Base-by-base conservation (phyloP, 768 basidiomycete genomes). In the Artomyces pyxidatus region DNA sequence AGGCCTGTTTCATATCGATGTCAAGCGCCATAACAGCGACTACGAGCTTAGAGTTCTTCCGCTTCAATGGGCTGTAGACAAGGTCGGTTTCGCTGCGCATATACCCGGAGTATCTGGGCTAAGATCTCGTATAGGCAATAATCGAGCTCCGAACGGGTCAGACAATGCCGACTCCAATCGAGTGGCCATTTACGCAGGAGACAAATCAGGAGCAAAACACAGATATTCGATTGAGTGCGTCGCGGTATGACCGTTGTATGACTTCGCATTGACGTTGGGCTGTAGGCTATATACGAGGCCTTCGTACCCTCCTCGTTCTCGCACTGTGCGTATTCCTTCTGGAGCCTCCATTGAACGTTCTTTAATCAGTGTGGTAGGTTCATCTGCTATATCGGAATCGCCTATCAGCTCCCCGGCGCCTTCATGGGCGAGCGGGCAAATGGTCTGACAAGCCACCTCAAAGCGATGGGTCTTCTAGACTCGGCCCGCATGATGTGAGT, bases 391-490 rank as follows among this genome's bases (percentile, higher is more conserved):
- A 65, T 86, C 28, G 86, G 86, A 21, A 82, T 89, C 38, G 71
- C 80, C 0, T 89, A 89, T 59, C 88, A 90, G 54, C 73, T 88
- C 2, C 83, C 87, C 11, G 88, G 86, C 3, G 73, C 81, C 7
- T 76, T 85, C 38, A 69, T 80, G 11, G 72, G 71, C 5, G 88
- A 90, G 61, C 72, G 85, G 37, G 80, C 86, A 0, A 72, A 68
- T 46, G 64, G 75, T 14, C 61, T 89, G 27, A 87, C 88, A 0
- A 67, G 76, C 7, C 85, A 89, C 59, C 77, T 89, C 72, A 82
- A 83, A 59, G 85, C 78, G 3, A 89, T 90, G 88, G 88, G 88
- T 7, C 70, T 88, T 12, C 63, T 75, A 6, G 85, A 88, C 57
- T 78, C 78, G 0, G 84, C 86, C 11, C 73, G 85, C 30, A 75